Base-by-base conservation (phyloP, 2,329 filamentous ascomycete species). In the Penicillium sp. region DNA sequence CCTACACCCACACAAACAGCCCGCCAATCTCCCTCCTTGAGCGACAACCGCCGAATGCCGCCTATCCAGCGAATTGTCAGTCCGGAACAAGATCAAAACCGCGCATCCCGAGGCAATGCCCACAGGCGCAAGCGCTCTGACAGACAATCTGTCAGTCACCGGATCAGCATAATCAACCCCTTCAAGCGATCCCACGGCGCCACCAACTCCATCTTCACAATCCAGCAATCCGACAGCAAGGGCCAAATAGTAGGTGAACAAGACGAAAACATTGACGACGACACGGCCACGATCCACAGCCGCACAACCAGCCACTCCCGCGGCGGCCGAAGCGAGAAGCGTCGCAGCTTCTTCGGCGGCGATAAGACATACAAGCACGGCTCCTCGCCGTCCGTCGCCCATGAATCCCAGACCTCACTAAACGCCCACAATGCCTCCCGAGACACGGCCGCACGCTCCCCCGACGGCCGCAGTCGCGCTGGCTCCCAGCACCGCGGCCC, bases 1-100 rank as follows among this genome's bases (percentile, higher is more conserved):
- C 54, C 61, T 6, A 78, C 12, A 66, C 79, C 42, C 78, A 81
- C 12, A 75, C 81, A 48, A 78, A 77, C 57, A 78, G 77, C 75
- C 73, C 62, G 62, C 44, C 70, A 66, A 49, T 70, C 72, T 3
- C 67, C 70, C 4, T 62, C 61, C n/a, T 65, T 64, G 17, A 66
- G 65, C 21, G 70, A 70, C 29, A 58, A 45, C 23, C 65, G 68
- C 51, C 66, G 66, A 51, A 63, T 62, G 48, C 65, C 59, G 39
- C 53, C 63, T 51, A 59, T 57, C 31, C 59, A 65, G 49, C 71
- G 74, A 45, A 66, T 73, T 15, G 59, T 65, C 41, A 77, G 73
- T 47, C 71, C 73, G 1, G 73, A 76, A 55, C 68, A 74, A 52
- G 74, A 75, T 36, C 58, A 70, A 31, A 72, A 71, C 42, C 73